phyloP scores from a whole-genome alignment of 768 basidiomycete genomes.

The Leccinum boreale region DNA sequence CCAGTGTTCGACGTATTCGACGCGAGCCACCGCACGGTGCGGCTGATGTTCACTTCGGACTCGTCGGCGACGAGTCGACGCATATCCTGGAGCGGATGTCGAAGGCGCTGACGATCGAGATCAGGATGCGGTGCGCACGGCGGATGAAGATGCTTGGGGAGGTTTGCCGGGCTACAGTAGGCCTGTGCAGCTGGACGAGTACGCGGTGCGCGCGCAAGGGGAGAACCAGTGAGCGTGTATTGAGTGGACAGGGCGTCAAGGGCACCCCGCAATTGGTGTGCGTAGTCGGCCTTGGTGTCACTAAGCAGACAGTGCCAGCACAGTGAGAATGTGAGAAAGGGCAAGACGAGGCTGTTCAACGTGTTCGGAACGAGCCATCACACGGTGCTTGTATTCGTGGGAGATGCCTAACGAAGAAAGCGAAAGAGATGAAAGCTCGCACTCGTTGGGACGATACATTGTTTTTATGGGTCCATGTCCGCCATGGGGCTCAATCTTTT shows the following conservation, averaged over 20 bases:
- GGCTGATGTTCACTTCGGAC: not conserved
- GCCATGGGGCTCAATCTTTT: too few relatives aligned
- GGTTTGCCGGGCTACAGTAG: slow-evolving; percentile 27
- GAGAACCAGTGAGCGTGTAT: not conserved
- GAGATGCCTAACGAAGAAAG: too few relatives aligned
- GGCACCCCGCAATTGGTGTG: not conserved
- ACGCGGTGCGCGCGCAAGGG: too few relatives aligned
- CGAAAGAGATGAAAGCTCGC: too few relatives aligned
- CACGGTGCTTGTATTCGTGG: too few relatives aligned
- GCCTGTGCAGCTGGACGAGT: slow-evolving; percentile 35
- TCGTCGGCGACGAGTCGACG: slow-evolving; percentile 20
- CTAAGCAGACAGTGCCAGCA: too few relatives aligned
- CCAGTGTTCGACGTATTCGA: slow-evolving; percentile 21
- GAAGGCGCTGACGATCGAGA: not conserved
- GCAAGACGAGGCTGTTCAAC: too few relatives aligned
- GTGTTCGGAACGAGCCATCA: too few relatives aligned
- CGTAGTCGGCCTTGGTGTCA: not conserved
- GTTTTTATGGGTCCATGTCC: too few relatives aligned
- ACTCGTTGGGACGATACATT: too few relatives aligned
- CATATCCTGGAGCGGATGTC: slow-evolving; percentile 10
- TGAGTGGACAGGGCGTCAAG: too few relatives aligned
- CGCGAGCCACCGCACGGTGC: not conserved
- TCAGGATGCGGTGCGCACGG: not conserved
- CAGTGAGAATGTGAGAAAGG: too few relatives aligned
- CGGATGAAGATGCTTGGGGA: slow-evolving; percentile 21